Base-by-base conservation (phyloP, 202 grass and related monocot genomes). In the Elaeis oleifera region DNA sequence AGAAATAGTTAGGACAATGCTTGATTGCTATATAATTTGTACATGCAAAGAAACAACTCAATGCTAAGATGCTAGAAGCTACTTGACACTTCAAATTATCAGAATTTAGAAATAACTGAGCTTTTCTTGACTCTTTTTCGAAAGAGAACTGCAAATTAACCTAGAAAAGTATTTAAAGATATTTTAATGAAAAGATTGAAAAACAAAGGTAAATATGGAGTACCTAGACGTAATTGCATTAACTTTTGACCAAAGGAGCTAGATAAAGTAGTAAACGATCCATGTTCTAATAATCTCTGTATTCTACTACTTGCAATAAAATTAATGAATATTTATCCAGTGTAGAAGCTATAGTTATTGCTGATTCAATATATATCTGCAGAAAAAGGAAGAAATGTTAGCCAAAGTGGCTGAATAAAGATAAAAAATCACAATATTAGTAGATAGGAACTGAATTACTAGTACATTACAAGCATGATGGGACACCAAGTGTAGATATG, bases 241-340 rank as follows among this genome's bases (percentile, higher is more conserved):
- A 96, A 69, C 60, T 83, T 23, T 90, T 81, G 50, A 86, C 90
- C 90, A 49, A 96, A 78, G 4, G 87, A 96, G 49, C 70, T 80
- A 70, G 86, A 96, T 54, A 96, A 63, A 25, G 87, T 88, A 53
- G 90, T 96, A 76, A 96, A 96, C 65, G 90, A 85, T 67, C 86
- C 86, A 85, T 63, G 50, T 70, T 80, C 90, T 16, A 90, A 67
- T 70, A 78, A 53, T 88, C 87, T 58, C 90, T 96, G 76, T 76
- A 96, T 72, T 90, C 90, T 16, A 84, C 90, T 67, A 96, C 90
- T 90, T 96, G 90, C 68, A 60, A 80, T 72, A 96, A 86, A 73
- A 90, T 84, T 65, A 88, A 65, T 18, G 81, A 57, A 58, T 96
- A 86, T 65, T 78, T 73, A 59, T 96, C 87, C 48, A 96, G 74